phyloP scores from a whole-genome alignment of 768 basidiomycete genomes.

The Collybia sp. region DNA sequence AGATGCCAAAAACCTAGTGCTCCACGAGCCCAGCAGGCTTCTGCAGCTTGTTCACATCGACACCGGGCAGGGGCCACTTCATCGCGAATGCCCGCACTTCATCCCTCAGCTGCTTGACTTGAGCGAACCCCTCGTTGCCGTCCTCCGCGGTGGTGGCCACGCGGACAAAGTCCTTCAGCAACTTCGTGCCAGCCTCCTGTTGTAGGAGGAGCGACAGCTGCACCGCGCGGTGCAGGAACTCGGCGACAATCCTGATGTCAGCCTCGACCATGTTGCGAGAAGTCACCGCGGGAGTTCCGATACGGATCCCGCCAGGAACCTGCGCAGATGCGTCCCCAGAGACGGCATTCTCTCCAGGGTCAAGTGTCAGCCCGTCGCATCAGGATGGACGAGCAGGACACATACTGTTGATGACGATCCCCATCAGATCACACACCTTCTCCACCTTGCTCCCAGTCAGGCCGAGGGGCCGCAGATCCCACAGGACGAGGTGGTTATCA shows the following conservation, averaged over 20 bases:
- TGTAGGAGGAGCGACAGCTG: conserved; percentile 87
- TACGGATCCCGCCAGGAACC: conserved; percentile 94
- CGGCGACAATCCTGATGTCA: conserved; percentile 84
- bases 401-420: conserved; percentile 95
- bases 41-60: conserved; percentile 41
- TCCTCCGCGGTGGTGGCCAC: conserved; percentile 67
- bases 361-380: conserved; percentile 3
- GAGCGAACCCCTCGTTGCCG: conserved; percentile 64
- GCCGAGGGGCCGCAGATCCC: conserved; percentile 94
- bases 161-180: conserved; percentile 93
- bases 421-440: conserved; percentile 95
- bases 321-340: conserved; percentile 95
- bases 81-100: conserved; percentile 83
- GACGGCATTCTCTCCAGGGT: conserved; percentile 80
- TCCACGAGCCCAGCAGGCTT: conserved; percentile 65
- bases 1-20: too few species aligned
- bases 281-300: conserved; percentile 92
- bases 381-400: conserved; percentile 2
- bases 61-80: conserved; percentile 92
- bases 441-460: conserved; percentile 98
- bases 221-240: conserved; percentile 91
- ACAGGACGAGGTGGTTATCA: conserved; percentile 96
- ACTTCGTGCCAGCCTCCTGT: conserved; percentile 91
- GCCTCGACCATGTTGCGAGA: conserved; percentile 89
- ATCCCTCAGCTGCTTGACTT: conserved; percentile 67